phyloP scores from a whole-genome alignment of 495 filamentous ascomycete species.

The Penicillium ucsense region DNA sequence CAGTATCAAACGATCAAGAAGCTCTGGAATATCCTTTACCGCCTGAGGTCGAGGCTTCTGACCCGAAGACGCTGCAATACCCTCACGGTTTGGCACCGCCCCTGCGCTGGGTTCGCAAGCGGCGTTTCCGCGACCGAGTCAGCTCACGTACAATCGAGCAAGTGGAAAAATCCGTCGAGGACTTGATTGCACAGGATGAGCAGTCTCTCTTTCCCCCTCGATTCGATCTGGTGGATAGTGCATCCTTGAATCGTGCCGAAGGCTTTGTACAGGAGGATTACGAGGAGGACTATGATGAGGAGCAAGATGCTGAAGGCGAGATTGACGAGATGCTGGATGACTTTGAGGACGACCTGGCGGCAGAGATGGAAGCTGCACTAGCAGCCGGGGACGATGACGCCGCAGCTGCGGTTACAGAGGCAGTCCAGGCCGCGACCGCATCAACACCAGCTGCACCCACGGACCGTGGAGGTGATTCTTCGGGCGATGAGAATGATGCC shows the following conservation, averaged over 20 bases:
- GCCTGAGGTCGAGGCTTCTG: slow-evolving; percentile 47
- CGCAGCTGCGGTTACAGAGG: slow-evolving; percentile 5
- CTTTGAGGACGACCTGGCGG: slow-evolving; percentile 47
- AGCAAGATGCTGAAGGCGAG: slow-evolving; percentile 48
- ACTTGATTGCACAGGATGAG: slow-evolving; percentile 61
- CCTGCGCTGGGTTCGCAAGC: slow-evolving; percentile 74
- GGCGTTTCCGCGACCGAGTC: slow-evolving; percentile 69
- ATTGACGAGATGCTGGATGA: slow-evolving; percentile 46
- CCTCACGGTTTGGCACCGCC: slow-evolving; percentile 90
- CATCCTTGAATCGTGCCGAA: slow-evolving; percentile 42
- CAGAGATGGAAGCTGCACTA: slow-evolving; percentile 45
- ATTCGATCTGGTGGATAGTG: slow-evolving; percentile 57
- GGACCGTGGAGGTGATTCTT: slow-evolving; percentile 24
- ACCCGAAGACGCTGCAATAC: slow-evolving; percentile 59
- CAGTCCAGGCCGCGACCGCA: slow-evolving; percentile 23
- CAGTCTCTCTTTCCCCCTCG: slow-evolving; percentile 42
- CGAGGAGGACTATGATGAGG: slow-evolving; percentile 42
- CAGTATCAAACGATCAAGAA: slow-evolving; percentile 61
- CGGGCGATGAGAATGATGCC: slow-evolving; percentile 38
- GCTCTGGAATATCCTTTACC: slow-evolving; percentile 59
- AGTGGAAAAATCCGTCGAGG: slow-evolving; percentile 73
- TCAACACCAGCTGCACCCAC: slow-evolving; percentile 29
- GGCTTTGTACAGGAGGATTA: slow-evolving; percentile 33
- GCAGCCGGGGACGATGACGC: slow-evolving; percentile 38
- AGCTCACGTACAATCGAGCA: slow-evolving; percentile 80